Evolutionary conservation across 768 basidiomycete genomes (phyloP).

Genomic region (Termitomyces sp.): DNA sequence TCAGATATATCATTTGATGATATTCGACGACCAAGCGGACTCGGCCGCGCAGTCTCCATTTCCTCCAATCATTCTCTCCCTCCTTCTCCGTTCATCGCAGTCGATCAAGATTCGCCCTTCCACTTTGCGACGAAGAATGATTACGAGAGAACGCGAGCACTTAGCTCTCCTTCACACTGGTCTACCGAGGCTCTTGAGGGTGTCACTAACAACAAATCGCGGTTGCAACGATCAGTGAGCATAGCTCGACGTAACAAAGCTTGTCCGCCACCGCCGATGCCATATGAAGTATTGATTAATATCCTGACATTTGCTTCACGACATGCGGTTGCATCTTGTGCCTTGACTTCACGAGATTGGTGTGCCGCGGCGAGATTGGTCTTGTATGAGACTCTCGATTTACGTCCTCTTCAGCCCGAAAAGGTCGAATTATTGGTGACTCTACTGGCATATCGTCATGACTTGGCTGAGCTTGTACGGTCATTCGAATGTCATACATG

Average conservation of each 20-base stretch:
- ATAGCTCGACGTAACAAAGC: slow-evolving; percentile 2
- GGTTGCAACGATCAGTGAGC: slow-evolving; percentile 10
- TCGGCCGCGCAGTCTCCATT: slow-evolving; percentile 39
- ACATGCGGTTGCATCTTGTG: slow-evolving; percentile 26
- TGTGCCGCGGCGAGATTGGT: slow-evolving; percentile 29
- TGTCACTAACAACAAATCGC: slow-evolving; percentile 11
- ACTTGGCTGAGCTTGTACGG: slow-evolving; percentile 40
- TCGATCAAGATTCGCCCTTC: slow-evolving; percentile 21
- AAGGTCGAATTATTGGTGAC: slow-evolving; percentile 36
- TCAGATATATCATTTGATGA: slow-evolving; percentile 31
- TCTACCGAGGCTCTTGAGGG: slow-evolving; percentile 23
- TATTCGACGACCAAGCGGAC: slow-evolving; percentile 45
- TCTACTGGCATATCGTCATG: slow-evolving; percentile 35
- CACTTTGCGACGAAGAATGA: slow-evolving; percentile 4
- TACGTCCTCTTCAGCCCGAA: slow-evolving; percentile 27
- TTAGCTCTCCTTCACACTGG: slow-evolving; percentile 38
- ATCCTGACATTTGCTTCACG: slow-evolving; percentile 37
- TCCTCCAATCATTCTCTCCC: slow-evolving; percentile 35
- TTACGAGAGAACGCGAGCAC: slow-evolving; percentile 26
- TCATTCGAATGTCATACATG: slow-evolving; percentile 40
- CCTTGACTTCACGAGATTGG: slow-evolving; percentile 33
- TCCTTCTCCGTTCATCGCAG: slow-evolving; percentile 30
- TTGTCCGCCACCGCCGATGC: slow-evolving; percentile 22
- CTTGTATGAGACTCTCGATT: slow-evolving; percentile 35
- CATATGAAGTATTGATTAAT: slow-evolving; percentile 31